A percentile compares a stretch with the other conserved stretches of the same genome.
These are phyloP conservation scores for Termitomyces sp. DNA, from an alignment of 768 basidiomycete species.

Conservation along the genomic window DNA sequence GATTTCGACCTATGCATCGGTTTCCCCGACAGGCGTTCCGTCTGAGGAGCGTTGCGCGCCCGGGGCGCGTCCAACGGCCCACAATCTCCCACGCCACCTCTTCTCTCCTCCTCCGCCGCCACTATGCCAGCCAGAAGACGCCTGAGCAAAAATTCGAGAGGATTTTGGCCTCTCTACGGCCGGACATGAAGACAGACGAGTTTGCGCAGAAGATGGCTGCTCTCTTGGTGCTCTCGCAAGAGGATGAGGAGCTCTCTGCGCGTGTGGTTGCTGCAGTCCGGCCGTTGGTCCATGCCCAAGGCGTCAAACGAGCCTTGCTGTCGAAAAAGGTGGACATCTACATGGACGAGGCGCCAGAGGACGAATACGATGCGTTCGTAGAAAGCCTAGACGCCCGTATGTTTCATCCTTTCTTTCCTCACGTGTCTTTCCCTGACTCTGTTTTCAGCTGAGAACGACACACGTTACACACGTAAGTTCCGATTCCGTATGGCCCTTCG, in stretches of 20 bases:
- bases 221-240: not conserved
- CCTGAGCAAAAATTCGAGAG: constrained; percentile 14
- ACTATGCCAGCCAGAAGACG: constrained; percentile 9
- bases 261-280: not conserved
- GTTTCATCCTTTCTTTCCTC: not conserved
- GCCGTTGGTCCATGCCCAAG: not conserved
- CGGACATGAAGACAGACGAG: not conserved
- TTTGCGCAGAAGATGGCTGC: not conserved
- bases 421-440: not conserved
- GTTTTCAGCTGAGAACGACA: not conserved
- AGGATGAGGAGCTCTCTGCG: not conserved
- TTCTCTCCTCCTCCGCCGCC: constrained; percentile 3
- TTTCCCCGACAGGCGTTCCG: constrained; percentile 14
- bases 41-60: constrained; percentile 19
- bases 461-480: not conserved
- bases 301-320: not conserved
- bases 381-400: not conserved
- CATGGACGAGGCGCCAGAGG: not conserved
- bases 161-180: constrained; percentile 2
- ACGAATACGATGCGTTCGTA: not conserved
- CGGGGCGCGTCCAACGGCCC: constrained; percentile 19
- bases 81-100: not conserved
- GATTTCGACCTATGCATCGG: constrained; percentile 15
- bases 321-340: not conserved
- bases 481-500: not conserved